A percentile compares a stretch with the other conserved stretches of the same genome.
These are phyloP conservation scores for Ceratocystis alfenasii DNA, from an alignment of 2,329 filamentous ascomycete species.

Conservation along the genomic window DNA sequence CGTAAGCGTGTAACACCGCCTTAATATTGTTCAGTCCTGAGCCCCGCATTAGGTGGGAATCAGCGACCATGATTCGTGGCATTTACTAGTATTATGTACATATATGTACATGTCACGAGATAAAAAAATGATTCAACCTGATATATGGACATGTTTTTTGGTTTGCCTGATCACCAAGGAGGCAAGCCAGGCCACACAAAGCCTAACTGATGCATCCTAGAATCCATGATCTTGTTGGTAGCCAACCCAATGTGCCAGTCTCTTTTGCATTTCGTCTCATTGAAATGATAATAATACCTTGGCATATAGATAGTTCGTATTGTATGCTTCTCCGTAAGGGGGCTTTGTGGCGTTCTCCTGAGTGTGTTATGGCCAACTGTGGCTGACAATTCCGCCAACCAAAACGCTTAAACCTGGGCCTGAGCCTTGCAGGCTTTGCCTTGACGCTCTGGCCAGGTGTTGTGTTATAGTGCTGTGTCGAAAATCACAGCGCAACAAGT, in stretches of 20 bases:
- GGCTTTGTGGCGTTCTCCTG: neutral
- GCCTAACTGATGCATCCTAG: no score
- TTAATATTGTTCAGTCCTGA: neutral
- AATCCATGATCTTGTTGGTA: no score
- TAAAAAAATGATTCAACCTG: no score
- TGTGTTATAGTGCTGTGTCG: neutral
- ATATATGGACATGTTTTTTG: no score
- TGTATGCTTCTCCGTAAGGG: neutral
- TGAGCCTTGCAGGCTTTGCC: neutral
- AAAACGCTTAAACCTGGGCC: neutral
- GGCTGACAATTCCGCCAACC: conserved; percentile 3
- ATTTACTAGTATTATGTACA: neutral
- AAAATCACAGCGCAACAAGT: neutral
- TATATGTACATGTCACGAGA: no score
- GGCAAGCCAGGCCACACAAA: no score
- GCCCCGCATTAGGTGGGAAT: neutral
- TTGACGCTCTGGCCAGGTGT: conserved; percentile 4
- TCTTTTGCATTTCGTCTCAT: no score
- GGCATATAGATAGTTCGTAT: neutral
- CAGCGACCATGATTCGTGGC: neutral
- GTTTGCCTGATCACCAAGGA: no score
- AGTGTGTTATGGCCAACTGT: neutral
- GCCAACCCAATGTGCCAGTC: no score
- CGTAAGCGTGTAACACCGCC: neutral
- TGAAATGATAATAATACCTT: neutral